Evolutionary conservation across 2,329 filamentous ascomycete genomes (phyloP).

Genomic region (Colletotrichum musae): DNA sequence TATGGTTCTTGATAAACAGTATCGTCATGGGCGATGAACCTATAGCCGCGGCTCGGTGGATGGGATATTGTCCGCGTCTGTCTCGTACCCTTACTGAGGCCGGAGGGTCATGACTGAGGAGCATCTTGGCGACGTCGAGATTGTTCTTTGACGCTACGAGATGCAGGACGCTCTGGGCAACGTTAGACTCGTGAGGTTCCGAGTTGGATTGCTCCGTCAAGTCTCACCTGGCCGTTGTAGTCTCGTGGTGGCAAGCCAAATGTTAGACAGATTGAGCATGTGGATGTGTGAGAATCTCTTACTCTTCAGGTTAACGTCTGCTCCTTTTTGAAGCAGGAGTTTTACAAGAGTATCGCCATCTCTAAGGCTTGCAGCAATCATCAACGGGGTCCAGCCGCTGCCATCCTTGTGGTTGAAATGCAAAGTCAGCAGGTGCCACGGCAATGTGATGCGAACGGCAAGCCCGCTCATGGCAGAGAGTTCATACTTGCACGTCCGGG

Average conservation of each 20-base stretch:
- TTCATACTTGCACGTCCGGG: constrained; percentile 79
- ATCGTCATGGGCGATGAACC: constrained; percentile 91
- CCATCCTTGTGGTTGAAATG: constrained; percentile 70
- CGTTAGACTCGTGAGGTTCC: background rate
- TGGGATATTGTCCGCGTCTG: constrained; percentile 86
- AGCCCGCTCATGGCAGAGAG: background rate
- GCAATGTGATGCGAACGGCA: background rate
- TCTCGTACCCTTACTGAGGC: constrained; percentile 88
- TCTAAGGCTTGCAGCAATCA: constrained; percentile 84
- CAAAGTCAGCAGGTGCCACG: background rate
- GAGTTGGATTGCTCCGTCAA: constrained; percentile 2
- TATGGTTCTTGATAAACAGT: constrained; percentile 81
- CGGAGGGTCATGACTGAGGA: constrained; percentile 78
- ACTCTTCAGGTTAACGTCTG: constrained; percentile 83
- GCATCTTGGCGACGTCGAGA: constrained; percentile 81
- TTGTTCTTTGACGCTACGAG: constrained; percentile 93
- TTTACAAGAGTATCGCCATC: constrained; percentile 79
- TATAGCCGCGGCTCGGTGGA: constrained; percentile 92
- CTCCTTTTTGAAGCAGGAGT: constrained; percentile 77
- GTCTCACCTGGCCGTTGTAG: constrained; percentile 72
- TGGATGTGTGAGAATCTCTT: constrained; percentile 41
- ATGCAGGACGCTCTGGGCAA: constrained; percentile 83
- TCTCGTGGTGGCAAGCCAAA: constrained; percentile 57
- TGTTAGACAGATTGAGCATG: background rate
- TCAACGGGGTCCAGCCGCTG: constrained; percentile 86